These are phyloP conservation scores for Trichomonascus vanleenenianus DNA, from an alignment of 805 yeast species.

Conservation along the genomic window DNA sequence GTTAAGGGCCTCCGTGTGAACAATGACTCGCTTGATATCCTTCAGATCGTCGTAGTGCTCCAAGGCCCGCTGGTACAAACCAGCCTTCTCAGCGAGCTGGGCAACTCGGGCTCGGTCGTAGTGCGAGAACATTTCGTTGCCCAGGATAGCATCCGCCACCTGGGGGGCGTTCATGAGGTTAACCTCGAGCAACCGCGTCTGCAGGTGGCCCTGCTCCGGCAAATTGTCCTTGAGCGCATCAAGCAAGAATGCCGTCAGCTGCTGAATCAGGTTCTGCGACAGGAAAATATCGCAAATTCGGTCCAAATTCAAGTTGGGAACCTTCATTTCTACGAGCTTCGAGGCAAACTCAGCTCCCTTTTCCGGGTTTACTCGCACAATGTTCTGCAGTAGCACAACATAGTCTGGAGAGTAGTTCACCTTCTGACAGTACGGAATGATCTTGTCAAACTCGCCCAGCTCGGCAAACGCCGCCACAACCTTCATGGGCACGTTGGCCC, in stretches of 20 bases:
- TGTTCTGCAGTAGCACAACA: conserved; percentile 79
- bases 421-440: conserved; percentile 86
- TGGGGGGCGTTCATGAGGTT: conserved; percentile 95
- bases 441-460: conserved; percentile 92
- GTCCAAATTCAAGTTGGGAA: conserved; percentile 64
- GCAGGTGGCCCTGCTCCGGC: conserved; percentile 93
- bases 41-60: conserved; percentile 92
- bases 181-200: conserved; percentile 88
- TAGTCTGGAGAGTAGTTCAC: conserved; percentile 86
- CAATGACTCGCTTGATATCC: conserved; percentile 92
- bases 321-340: conserved; percentile 61
- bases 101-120: conserved; percentile 94
- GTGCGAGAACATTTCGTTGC: conserved; percentile 91
- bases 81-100: conserved; percentile 90
- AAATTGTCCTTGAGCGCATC: conserved; percentile 92
- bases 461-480: conserved; percentile 91
- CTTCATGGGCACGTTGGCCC: conserved; percentile 76
- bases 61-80: conserved; percentile 87
- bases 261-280: conserved; percentile 90
- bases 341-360: conserved; percentile 96
- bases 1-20: conserved; percentile 73
- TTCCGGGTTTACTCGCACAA: conserved; percentile 91
- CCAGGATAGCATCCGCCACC: conserved; percentile 97
- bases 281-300: conserved; percentile 88
- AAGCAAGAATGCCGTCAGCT: conserved; percentile 93